Conservation (phyloP, 1,284 basidiomycete species). For the Sanghuangporus sanghuang region DNA sequence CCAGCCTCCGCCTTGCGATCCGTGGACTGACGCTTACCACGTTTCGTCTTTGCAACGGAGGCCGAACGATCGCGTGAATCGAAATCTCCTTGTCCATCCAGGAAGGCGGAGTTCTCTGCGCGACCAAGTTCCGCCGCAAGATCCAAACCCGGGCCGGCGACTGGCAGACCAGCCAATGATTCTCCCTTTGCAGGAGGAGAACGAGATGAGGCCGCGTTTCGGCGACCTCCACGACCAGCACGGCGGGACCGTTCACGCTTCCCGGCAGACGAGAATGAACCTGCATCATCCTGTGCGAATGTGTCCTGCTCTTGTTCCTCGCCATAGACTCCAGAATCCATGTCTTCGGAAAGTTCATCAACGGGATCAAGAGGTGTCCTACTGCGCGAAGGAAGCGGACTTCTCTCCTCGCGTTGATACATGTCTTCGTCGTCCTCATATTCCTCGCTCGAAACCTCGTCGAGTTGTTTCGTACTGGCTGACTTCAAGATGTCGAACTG, state of each 20-base stretch:
- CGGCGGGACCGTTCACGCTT: constrained; percentile 44
- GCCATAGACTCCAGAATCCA: constrained; percentile 20
- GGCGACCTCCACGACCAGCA: constrained; percentile 30
- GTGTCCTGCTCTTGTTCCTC: constrained; percentile 23
- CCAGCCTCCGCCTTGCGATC: constrained; percentile 33
- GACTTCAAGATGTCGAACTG: constrained; percentile 71
- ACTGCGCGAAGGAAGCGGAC: constrained; percentile 27
- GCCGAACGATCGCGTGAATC: constrained; percentile 47
- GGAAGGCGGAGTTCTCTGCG: constrained; percentile 76
- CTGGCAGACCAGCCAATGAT: constrained; percentile 72
- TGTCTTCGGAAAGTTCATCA: constrained; percentile 22
- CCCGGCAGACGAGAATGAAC: constrained; percentile 36
- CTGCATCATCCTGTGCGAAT: constrained; percentile 25
- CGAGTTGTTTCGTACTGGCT: constrained; percentile 40
- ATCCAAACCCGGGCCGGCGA: constrained; percentile 83
- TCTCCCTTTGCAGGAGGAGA: constrained; percentile 57
- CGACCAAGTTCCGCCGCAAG: constrained; percentile 87
- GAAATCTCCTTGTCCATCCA: constrained; percentile 43
- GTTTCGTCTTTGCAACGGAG: constrained; percentile 42
- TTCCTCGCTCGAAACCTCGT: constrained; percentile 30
- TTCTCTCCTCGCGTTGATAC: constrained; percentile 33
- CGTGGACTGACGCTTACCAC: constrained; percentile 45
- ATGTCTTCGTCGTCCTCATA: constrained; percentile 45
- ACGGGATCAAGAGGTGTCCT: constrained; percentile 24
- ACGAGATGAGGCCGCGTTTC: constrained; percentile 41